Base-by-base conservation (phyloP, 1,139 yeast species). In the Zygoascus sp. region DNA sequence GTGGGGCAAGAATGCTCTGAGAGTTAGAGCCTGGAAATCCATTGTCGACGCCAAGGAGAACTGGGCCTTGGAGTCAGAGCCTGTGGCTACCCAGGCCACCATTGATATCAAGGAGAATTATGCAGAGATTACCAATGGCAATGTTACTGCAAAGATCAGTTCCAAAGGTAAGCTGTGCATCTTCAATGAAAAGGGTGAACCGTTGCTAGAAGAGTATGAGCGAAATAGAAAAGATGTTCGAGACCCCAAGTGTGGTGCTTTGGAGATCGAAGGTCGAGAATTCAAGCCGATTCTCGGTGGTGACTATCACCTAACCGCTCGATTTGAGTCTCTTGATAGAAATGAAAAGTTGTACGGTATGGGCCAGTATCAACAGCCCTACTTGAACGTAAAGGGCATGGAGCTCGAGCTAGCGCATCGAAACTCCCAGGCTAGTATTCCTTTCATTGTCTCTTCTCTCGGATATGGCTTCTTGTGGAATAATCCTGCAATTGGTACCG, bases 351-450 rank as follows among this genome's bases (percentile, higher is more conserved):
- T 51, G 39, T 51, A 45, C 40, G 54, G 54, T 6, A 51, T 51
- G 54, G 54, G 54, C 27, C 54, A 50, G 36, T 51, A 51, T 28
- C 54, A 51, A 41, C 54, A 50, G 41, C 52, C 50, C 4, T 46
- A 40, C 27, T 50, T 51, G 9, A 48, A 51, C 21, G 37, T 50
- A 32, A 51, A 50, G 39, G 54, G 54, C 5, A 15, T 34, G 9
- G 54, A 51, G 34, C 36, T 51, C 8, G 54, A 51, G 38, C 48
- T 50, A 17, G 53, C 54, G 3, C 54, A 51, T 25, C 48, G 54
- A 16, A 51, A 50, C 34, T 51, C 54, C 7, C 54, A 51, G 36
- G 54, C 54, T n/a, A 49, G 51, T 30, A 52, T 51, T 13, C 54
- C 54, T 3, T 51, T 51, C 36, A 52, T 52, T 7, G 45, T 51